Evolutionary conservation across 257 asterid species (phyloP), one percentile per base, ranked within the genome.

Genomic region (Solanum sparsipilum): DNA sequence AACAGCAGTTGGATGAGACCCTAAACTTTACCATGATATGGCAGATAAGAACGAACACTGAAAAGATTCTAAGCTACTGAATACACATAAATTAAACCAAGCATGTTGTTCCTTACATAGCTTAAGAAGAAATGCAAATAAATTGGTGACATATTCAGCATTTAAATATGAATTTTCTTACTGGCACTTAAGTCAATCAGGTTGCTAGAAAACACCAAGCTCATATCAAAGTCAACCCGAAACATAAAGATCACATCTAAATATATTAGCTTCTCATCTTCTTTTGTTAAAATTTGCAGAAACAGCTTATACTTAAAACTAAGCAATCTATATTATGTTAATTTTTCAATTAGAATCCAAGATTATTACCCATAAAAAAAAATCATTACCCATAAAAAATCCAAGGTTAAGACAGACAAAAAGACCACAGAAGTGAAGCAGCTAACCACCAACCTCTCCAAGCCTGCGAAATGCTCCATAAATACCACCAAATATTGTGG

Each of bases 391-490:
- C 48, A 73, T 35, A 7, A 18, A 29, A 20, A 21, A 75, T 75
- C 56, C 20, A 36, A 74, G 56, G 44, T 75, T 74, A 36, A 38
- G 83, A 36, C 10, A 81, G 25, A 41, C 60, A 8, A 81, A 34
- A 46, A 46, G 68, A 81, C 67, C 18, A 81, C 68, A 82, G 70
- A 48, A 48, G 36, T 82, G 70, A 82, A 48, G 85, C 85, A 29
- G 85, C 20, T 82, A 31, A 52, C 44, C 85, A 82, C 44, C 70
- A 82, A 97, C 99, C 99, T 97, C 99, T 92, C 99, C 99, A 89
- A 97, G 98, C 87, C 99, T 98, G 41, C 98, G 98, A 88, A 97
- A 97, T 89, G 99, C 99, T 63, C 99, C 99, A 93, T 96, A 96
- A 87, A 97, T 94, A 81, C 99, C 99, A 87, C 99, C 99, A 87